Evolutionary conservation across 164 flowering plant genomes (phyloP), one percentile per base, ranked within the genome.

Genomic region (Annona squamosa): DNA sequence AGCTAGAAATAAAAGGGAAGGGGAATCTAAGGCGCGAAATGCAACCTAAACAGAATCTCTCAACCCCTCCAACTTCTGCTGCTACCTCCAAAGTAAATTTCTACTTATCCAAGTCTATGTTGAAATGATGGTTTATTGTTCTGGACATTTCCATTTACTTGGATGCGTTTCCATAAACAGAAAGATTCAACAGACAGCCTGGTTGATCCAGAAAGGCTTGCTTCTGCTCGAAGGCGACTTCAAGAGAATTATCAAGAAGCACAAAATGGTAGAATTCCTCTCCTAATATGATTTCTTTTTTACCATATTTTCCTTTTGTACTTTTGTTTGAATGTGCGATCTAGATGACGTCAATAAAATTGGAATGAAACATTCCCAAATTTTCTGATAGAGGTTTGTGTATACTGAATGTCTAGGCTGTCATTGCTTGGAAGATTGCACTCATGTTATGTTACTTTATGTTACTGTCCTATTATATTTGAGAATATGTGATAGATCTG

Each of bases 161-260:
- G 44, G 3, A 41, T 66, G 2, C 7, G 18, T 17, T 68, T 76
- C 82, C 88, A 90, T 94, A 86, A 79, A 74, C 85, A 77, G 68
- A 85, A 83, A 79, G 94, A 86, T 64, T 72, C 73, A 12, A 80
- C 78, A 76, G 86, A 84, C 47, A 74, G 59, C 68, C 64, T 63
- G 12, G 79, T 82, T 72, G 97, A 95, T 77, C 71, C 81, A n/a
- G 96, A 88, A 19, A 93, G 77, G 84, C 84, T 95, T 26, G 97
- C 92, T 65, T 87, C 97, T 10, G 99, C 98, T 1, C 85, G 94
- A 72, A 92, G 76, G 74, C 81, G 99, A 76, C 98, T 91, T 76
- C 98, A 91, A 13, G 95, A 82, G 65, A 93, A 89, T 77, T 93
- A 93, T 85, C 88, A 87, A 85, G 93, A 91, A 83, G 94, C 91